Evolutionary conservation across 2,329 filamentous ascomycete genomes (phyloP), one percentile per base, ranked within the genome.

Genomic region (Claviceps sp.): DNA sequence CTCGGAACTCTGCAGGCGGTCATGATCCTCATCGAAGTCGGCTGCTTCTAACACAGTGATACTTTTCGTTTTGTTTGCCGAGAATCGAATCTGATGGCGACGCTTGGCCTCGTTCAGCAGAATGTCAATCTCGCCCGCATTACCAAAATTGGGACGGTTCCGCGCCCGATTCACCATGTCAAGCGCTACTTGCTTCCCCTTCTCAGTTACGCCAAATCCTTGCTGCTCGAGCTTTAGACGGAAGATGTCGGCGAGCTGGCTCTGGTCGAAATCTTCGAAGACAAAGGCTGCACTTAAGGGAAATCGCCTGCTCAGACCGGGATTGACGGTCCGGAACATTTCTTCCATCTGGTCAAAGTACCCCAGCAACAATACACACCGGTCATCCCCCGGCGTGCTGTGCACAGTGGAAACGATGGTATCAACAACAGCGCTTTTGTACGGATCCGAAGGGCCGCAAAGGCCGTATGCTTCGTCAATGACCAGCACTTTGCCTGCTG

Each of bases 391-490:
- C 0, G 82, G 78, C 0, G 75, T 75, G 55, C 77, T 84, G 54
- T 89, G 85, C 0, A 89, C 77, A 57, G 87, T 81, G 0, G 83
- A 81, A 0, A 89, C 85, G 13, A 89, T 81, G 0, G 83, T 88
- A 57, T 89, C 85, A 3, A 89, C 73, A 1, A 87, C 82, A 0
- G 79, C 82, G 0, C 71, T 75, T 61, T 79, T 84, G 67, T 67
- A 89, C 0, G 66, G 62, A 14, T 70, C 68, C 0, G 53, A 55
- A 0, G 69, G 69, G 1, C 67, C 64, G 46, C 73, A 77, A 0
- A 91, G 70, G 37, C 81, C 79, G 56, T 91, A 90, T 0, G 86
- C 86, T 61, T 93, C 87, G 55, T 91, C 87, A 2, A 91, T 89
- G 14, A 91, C 78, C 0, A 91, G 73, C 0, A 90, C 84, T 56